Evolutionary conservation across 345 rosid species (phyloP).

Genomic region (Schrenkiella parvula): DNA sequence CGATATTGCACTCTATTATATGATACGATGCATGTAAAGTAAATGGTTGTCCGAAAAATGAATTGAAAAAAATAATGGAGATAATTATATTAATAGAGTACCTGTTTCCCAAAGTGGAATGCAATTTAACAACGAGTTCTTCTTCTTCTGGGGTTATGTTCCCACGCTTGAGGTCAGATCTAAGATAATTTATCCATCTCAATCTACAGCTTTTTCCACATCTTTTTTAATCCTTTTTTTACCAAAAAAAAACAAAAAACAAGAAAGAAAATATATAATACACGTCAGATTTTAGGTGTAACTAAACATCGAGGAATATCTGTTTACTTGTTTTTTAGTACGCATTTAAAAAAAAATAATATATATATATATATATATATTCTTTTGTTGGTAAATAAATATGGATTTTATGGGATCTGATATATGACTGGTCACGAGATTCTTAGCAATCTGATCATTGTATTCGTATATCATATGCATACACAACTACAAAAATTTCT

Average conservation of each 20-base stretch:
- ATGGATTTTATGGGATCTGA: not conserved
- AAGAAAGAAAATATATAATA: not conserved
- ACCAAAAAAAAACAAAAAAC: not conserved
- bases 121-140: slow-evolving; percentile 57
- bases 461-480: slow-evolving; percentile 5
- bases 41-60: not conserved
- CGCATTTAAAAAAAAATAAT: no score
- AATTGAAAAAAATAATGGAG: not conserved
- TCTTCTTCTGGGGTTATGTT: slow-evolving; percentile 65
- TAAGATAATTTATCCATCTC: slow-evolving; percentile 84
- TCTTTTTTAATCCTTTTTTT: slow-evolving; percentile 54
- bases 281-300: not conserved
- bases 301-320: not conserved
- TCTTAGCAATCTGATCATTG: not conserved
- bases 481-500: not conserved
- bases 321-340: not conserved
- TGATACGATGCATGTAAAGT: not conserved
- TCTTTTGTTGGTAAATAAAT: not conserved
- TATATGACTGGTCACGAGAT: slow-evolving; percentile 14
- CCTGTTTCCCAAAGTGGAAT: slow-evolving; percentile 74
- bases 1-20: not conserved
- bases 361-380: no score
- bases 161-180: slow-evolving; percentile 74
- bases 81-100: not conserved
- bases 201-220: slow-evolving; percentile 93